phyloP scores from a whole-genome alignment of 148 eudicot species.

The Limonium bicolor region DNA sequence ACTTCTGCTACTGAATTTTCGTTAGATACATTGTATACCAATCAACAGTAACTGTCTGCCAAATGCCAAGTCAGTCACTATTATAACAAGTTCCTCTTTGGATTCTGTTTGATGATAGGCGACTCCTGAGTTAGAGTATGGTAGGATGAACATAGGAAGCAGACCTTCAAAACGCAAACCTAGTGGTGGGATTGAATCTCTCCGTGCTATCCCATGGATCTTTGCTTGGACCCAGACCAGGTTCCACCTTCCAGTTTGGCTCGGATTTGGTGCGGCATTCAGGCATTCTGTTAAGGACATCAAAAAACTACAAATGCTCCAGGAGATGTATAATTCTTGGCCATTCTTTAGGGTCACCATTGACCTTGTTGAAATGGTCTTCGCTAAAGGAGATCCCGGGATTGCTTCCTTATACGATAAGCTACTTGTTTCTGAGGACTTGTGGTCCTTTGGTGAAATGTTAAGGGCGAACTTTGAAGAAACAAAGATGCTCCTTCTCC shows the following conservation, averaged over 20 bases:
- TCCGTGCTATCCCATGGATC: constrained; percentile 98
- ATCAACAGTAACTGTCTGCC: too few species aligned
- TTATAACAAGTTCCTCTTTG: not conserved
- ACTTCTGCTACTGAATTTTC: too few species aligned
- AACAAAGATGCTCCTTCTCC: constrained; percentile 57
- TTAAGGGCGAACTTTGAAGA: constrained; percentile 66
- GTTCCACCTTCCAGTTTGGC: constrained; percentile 98
- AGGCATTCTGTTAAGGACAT: constrained; percentile 48
- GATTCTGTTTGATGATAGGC: constrained; percentile 31
- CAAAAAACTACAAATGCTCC: constrained; percentile 62
- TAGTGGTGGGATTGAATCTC: constrained; percentile 95
- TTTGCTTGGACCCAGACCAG: constrained; percentile 99
- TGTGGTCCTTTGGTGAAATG: constrained; percentile 69
- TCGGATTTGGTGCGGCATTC: constrained; percentile 90
- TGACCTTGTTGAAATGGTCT: constrained; percentile 94
- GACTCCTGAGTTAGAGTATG: constrained; percentile 88
- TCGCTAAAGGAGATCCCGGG: constrained; percentile 95
- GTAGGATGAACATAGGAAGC: constrained; percentile 96
- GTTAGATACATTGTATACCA: too few species aligned
- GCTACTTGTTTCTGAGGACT: constrained; percentile 75
- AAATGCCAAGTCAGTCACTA: too few species aligned
- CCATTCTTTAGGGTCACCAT: constrained; percentile 98
- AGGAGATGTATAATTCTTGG: constrained; percentile 89
- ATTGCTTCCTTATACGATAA: constrained; percentile 84
- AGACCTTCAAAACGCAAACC: constrained; percentile 97